Conservation (phyloP, 441 rosid species). For the Kokia cookei region DNA sequence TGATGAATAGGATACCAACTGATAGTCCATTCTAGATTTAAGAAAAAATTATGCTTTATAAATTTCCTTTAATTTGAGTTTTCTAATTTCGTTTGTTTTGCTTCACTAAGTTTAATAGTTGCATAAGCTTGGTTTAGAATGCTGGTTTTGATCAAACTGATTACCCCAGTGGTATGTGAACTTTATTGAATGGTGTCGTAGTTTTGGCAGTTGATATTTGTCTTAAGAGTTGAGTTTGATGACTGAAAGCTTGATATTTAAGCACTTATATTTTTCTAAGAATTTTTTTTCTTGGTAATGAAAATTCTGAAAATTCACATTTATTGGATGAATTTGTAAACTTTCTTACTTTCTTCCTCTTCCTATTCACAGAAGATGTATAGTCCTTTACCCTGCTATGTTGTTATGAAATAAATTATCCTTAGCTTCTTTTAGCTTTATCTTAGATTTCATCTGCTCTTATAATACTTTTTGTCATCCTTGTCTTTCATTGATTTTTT, state of each 20-base stretch:
- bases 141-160: neutral
- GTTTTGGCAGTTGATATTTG: neutral
- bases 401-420: conserved; percentile 10
- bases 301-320: neutral
- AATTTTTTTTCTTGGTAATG: neutral
- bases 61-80: neutral
- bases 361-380: neutral
- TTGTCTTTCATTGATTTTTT: neutral
- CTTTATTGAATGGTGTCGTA: neutral
- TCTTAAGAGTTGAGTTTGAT: neutral
- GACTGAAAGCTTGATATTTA: neutral
- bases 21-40: neutral
- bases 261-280: neutral
- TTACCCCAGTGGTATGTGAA: neutral
- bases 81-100: neutral
- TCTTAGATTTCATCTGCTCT: neutral
- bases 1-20: neutral
- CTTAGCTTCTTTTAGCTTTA: neutral
- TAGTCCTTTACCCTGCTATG: neutral
- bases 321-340: neutral
- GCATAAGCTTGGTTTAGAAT: neutral
- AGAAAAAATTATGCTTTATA: neutral
- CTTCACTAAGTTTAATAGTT: conserved; percentile 1
- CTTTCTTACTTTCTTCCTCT: neutral
- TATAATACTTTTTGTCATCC: neutral